These are phyloP conservation scores for Wickerhamiella australiensis DNA, from an alignment of 805 yeast species.

Conservation along the genomic window DNA sequence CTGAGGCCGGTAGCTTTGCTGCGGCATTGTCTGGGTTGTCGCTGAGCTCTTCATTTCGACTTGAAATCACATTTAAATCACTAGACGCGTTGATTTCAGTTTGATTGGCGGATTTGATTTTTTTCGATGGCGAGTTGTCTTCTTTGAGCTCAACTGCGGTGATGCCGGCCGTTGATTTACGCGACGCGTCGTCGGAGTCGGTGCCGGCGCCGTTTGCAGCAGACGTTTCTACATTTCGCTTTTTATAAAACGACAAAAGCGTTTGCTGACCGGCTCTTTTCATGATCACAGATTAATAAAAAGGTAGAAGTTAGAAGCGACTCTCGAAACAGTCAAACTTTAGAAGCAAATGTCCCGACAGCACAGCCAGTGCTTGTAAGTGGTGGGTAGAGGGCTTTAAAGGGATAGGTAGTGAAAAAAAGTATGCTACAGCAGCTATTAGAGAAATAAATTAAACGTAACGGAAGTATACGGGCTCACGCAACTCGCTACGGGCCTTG, in stretches of 20 bases:
- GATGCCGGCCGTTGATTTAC: not conserved
- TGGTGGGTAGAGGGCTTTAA: too few species aligned
- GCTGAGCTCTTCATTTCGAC: not conserved
- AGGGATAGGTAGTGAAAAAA: not conserved
- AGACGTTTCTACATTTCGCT: conserved; percentile 26
- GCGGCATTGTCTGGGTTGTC: conserved; percentile 14
- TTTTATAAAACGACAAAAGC: conserved; percentile 14
- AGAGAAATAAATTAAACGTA: conserved; percentile 14
- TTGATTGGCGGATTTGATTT: not conserved
- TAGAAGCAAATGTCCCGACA: too few species aligned
- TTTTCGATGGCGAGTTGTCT: too few species aligned
- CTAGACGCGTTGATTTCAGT: not conserved
- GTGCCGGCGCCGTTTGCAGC: not conserved
- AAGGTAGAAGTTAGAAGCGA: not conserved
- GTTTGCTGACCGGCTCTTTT: conserved; percentile 11
- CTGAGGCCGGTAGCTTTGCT: too few species aligned
- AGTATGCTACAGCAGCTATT: not conserved
- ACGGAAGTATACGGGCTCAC: conserved; percentile 20
- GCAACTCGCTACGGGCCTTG: conserved; percentile 20
- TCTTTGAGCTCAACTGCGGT: not conserved
- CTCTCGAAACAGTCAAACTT: not conserved
- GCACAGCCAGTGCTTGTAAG: too few species aligned
- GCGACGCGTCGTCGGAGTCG: not conserved
- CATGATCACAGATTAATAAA: conserved; percentile 6
- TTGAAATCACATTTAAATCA: conserved; percentile 4